Conservation (phyloP, 805 yeast species). For the Priceomyces medius region DNA sequence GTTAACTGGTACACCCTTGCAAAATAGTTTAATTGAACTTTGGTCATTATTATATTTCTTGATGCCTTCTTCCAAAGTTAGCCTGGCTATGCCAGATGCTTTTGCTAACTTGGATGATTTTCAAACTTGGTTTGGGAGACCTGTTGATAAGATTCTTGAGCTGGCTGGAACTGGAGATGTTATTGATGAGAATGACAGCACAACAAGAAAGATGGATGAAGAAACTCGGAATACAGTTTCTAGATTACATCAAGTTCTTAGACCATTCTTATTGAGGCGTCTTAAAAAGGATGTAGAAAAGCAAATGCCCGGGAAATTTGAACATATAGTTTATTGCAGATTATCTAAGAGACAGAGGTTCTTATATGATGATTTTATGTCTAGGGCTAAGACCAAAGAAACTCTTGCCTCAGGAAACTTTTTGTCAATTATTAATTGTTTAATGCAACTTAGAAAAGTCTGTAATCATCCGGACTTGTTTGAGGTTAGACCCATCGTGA, state of each 20-base stretch:
- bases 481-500: constrained; percentile 91
- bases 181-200: constrained; percentile 37
- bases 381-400: constrained; percentile 91
- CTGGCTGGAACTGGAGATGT: constrained; percentile 48
- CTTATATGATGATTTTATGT: constrained; percentile 94
- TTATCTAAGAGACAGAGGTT: constrained; percentile 89
- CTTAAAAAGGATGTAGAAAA: constrained; percentile 95
- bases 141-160: constrained; percentile 90
- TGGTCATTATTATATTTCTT: constrained; percentile 94
- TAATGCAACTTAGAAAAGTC: constrained; percentile 96
- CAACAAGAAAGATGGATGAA: constrained; percentile 49
- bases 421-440: constrained; percentile 89
- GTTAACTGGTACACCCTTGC: constrained; percentile 96
- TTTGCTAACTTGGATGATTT: constrained; percentile 95
- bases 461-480: constrained; percentile 96
- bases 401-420: constrained; percentile 94
- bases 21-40: constrained; percentile 88
- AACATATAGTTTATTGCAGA: constrained; percentile 90
- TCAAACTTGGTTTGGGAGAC: constrained; percentile 98
- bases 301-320: constrained; percentile 98
- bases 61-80: constrained; percentile 84
- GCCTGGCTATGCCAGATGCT: constrained; percentile 84
- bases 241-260: constrained; percentile 85
- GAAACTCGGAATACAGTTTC: constrained; percentile 86
- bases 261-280: constrained; percentile 90